Conservation (phyloP, 176 grass and related monocot genomes). For the Bothriochloa decipiens region DNA sequence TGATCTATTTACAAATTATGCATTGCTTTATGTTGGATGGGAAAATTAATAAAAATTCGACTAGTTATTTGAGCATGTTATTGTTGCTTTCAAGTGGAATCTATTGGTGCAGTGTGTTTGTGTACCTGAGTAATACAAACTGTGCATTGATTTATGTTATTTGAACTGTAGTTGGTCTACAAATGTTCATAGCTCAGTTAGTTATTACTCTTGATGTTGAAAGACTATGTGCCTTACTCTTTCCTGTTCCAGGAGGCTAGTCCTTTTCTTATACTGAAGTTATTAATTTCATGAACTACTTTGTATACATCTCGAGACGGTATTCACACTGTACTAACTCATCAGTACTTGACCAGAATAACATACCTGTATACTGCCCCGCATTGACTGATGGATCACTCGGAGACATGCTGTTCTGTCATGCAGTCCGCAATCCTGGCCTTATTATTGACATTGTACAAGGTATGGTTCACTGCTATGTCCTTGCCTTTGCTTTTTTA, state of each 20-base stretch:
- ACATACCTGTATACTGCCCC: slow-evolving; percentile 87
- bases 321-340: slow-evolving; percentile 23
- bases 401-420: slow-evolving; percentile 95
- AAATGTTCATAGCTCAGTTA: not conserved
- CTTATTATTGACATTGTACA: slow-evolving; percentile 95
- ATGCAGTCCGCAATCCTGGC: slow-evolving; percentile 84
- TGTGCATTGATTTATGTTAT: too few species aligned
- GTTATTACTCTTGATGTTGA: not conserved
- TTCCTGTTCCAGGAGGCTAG: not conserved
- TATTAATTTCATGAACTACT: not conserved
- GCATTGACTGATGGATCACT: slow-evolving; percentile 95
- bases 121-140: too few species aligned
- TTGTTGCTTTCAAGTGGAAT: not conserved
- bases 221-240: not conserved
- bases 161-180: not conserved
- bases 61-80: not conserved
- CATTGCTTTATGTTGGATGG: not conserved
- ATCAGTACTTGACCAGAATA: slow-evolving; percentile 58
- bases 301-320: not conserved
- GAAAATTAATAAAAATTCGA: not conserved
- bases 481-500: slow-evolving; percentile 20
- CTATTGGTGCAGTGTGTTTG: not conserved
- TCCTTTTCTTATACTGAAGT: not conserved
- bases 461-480: slow-evolving; percentile 52
- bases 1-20: not conserved